Evolutionary conservation across 169 alveolate species (phyloP).

Genomic region (Plasmodium berghei): DNA sequence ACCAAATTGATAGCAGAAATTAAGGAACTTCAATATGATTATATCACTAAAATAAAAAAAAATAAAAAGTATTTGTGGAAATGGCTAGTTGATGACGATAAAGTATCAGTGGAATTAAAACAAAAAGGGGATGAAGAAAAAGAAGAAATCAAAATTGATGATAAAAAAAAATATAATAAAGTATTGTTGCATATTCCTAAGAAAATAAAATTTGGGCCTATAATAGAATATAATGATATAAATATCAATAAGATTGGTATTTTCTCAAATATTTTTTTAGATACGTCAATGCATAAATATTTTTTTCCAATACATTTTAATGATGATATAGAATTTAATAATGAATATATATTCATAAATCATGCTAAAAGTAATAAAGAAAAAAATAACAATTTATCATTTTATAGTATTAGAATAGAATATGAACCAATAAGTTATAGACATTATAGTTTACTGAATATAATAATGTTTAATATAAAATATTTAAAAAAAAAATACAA

Average conservation of each 20-base stretch:
- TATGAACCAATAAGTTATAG: slow-evolving; percentile 40
- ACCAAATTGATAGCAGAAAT: slow-evolving; percentile 13
- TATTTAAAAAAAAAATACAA: slow-evolving; percentile 37
- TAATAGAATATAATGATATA: slow-evolving; percentile 48
- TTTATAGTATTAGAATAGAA: slow-evolving; percentile 1
- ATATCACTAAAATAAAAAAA: slow-evolving; percentile 1
- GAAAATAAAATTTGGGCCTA: slow-evolving; percentile 26
- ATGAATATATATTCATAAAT: slow-evolving; percentile 24
- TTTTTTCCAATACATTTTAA: slow-evolving; percentile 26
- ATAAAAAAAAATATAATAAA: background rate
- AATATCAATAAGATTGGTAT: slow-evolving; percentile 36
- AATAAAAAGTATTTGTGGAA: slow-evolving; percentile 23
- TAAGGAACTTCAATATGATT: background rate
- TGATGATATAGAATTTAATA: slow-evolving; percentile 23
- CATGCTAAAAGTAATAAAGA: background rate
- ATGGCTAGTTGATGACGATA: background rate
- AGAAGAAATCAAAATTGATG: background rate
- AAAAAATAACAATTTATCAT: background rate
- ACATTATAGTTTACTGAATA: slow-evolving; percentile 16
- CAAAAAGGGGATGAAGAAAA: background rate
- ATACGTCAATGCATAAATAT: slow-evolving; percentile 7
- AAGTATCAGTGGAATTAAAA: background rate
- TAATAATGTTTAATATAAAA: slow-evolving; percentile 20
- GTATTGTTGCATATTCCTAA: slow-evolving; percentile 26
- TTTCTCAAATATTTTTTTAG: slow-evolving; percentile 41